Base-by-base conservation (phyloP, 495 filamentous ascomycete species). In the Jackrogersella minutella region DNA sequence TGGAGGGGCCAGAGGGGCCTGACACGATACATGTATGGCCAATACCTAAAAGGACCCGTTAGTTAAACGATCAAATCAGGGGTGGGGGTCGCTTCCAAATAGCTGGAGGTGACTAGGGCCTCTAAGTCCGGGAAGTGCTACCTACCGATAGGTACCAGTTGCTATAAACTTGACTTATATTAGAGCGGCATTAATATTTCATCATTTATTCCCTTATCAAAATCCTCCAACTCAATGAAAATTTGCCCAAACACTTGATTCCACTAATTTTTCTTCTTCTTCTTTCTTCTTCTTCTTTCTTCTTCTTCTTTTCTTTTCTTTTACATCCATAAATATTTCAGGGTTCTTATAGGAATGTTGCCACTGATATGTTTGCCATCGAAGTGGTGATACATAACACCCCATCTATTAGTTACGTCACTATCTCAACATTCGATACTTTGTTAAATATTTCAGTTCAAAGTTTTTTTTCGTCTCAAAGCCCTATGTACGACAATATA, bases 101-200 rank as follows among this genome's bases (percentile, higher is more conserved):
- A 46, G 21, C 41, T 56, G 52, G 39, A 21, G 46, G 31, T 21
- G 22, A 22, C 22, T 30, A 28, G 44, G 24, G 26, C n/a, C 40
- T 10, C 5, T n/a, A 47, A 30, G 46, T 17, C 46, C 46, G 16
- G 16, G 43, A 5, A 19, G 3, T 16, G n/a, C 54, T 19, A 36
- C 14, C 2, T 6, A 47, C 33, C 39, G 40, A 16, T 34, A 22
- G n/a, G 7, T 30, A 21, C 34, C 63, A 49, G 33, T 30, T 26
- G 50, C 34, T 50, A 26, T n/a, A 37, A 6, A 41, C 14, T 19
- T 41, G 39, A 8, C 16, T 22, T 21, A 14, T 28, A 36, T 30
- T 17, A 41, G 51, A 62, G 57, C 49, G 64, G 64, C 37, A 67
- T 67, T 68, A n/a, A n/a, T n/a, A 68, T 68, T 68, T 68, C 65